Conservation (phyloP, 805 yeast species). For the Wilhelminamyces savonicus region DNA sequence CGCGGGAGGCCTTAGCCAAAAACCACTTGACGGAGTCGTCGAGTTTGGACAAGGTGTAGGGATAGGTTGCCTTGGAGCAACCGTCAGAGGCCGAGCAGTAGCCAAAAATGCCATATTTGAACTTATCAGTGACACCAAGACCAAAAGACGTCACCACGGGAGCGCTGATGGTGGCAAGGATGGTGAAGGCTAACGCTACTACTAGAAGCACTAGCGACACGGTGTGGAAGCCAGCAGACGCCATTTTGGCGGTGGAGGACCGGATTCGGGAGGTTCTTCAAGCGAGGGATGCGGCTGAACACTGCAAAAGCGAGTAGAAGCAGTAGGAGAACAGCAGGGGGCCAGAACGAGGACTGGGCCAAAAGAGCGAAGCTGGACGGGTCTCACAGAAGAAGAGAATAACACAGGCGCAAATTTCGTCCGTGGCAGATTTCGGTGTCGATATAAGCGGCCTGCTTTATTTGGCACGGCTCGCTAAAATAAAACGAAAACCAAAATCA, state of each 20-base stretch:
- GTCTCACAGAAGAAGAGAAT: no score
- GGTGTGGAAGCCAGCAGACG: slow-evolving; percentile 30
- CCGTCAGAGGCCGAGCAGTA: slow-evolving; percentile 37
- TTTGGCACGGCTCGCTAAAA: no score
- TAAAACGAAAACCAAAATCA: no score
- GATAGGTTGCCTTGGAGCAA: slow-evolving; percentile 43
- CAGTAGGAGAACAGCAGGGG: no score
- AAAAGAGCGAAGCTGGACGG: no score
- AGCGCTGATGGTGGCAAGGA: slow-evolving; percentile 54
- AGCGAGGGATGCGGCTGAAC: no score
- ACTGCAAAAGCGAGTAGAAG: no score
- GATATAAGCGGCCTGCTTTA: no score
- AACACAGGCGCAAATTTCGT: no score
- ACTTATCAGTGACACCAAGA: slow-evolving; percentile 40
- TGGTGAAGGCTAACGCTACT: slow-evolving; percentile 54
- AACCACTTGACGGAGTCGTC: slow-evolving; percentile 40
- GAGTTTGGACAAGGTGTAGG: slow-evolving; percentile 32
- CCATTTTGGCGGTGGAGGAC: slow-evolving; percentile 5
- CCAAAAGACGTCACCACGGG: slow-evolving; percentile 49
- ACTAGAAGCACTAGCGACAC: slow-evolving; percentile 37
- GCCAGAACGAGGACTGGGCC: no score
- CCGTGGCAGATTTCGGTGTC: no score
- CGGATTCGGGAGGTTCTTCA: no score
- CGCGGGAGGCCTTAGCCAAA: slow-evolving; percentile 39
- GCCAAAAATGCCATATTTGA: slow-evolving; percentile 63